Conservation (phyloP, 805 yeast species). For the Candida takata region DNA sequence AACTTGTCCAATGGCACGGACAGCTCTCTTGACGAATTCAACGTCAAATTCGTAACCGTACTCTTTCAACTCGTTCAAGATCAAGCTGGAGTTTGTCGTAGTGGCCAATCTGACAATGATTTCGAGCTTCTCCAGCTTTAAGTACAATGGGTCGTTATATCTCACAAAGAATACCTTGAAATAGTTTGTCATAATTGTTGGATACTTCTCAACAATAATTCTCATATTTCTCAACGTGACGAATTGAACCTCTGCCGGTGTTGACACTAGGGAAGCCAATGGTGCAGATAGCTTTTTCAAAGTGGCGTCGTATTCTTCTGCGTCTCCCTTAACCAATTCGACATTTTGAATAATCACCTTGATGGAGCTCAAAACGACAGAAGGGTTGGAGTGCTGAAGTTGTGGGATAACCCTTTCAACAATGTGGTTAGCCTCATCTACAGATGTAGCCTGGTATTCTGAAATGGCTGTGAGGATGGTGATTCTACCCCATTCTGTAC, state of each 20-base stretch:
- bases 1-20: slow-evolving; percentile 62
- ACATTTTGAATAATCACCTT: slow-evolving; percentile 72
- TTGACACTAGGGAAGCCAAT: slow-evolving; percentile 75
- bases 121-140: slow-evolving; percentile 72
- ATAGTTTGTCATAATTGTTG: slow-evolving; percentile 69
- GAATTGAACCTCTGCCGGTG: slow-evolving; percentile 91
- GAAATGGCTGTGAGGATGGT: slow-evolving; percentile 77
- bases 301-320: slow-evolving; percentile 34
- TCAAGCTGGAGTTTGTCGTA: slow-evolving; percentile 47
- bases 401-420: slow-evolving; percentile 90
- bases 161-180: slow-evolving; percentile 86
- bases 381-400: slow-evolving; percentile 93
- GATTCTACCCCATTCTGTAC: slow-evolving; percentile 98
- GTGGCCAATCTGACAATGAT: slow-evolving; percentile 64
- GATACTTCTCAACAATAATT: slow-evolving; percentile 83
- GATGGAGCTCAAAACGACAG: slow-evolving; percentile 82
- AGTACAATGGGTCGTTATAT: slow-evolving; percentile 74
- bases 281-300: slow-evolving; percentile 77
- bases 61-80: slow-evolving; percentile 68
- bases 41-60: slow-evolving; percentile 83
- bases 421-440: slow-evolving; percentile 71
- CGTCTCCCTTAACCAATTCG: slow-evolving; percentile 34
- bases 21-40: slow-evolving; percentile 61
- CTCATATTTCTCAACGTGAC: slow-evolving; percentile 89
- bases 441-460: slow-evolving; percentile 52